These are phyloP conservation scores for Lycium barbarum DNA, from an alignment of 257 asterid genomes.

Conservation along the genomic window DNA sequence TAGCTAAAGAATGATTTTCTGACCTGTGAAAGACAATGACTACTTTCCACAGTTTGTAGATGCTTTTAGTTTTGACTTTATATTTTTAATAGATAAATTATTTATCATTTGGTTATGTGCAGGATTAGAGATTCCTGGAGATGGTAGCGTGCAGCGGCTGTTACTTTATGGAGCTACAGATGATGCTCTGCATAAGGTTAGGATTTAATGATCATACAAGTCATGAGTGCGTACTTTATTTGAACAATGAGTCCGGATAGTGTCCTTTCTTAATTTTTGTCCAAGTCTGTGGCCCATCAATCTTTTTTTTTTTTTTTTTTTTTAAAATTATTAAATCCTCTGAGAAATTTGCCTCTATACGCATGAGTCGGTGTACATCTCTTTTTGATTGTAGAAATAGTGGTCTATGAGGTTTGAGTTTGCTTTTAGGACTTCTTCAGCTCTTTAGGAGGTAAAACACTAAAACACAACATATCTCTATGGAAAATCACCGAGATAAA, in stretches of 20 bases:
- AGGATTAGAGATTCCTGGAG: slow-evolving; percentile 81
- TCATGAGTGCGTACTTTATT: neutral
- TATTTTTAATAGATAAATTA: neutral
- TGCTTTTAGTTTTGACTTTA: neutral
- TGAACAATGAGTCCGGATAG: neutral
- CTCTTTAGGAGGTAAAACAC: neutral
- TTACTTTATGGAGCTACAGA: slow-evolving; percentile 71
- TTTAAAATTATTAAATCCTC: neutral
- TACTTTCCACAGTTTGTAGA: neutral
- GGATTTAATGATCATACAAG: slow-evolving; percentile 25
- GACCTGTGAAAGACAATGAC: neutral
- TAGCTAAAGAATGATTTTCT: neutral
- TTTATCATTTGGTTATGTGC: slow-evolving; percentile 29
- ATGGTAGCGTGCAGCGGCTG: slow-evolving; percentile 50
- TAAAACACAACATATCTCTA: neutral
- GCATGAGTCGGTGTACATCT: neutral
- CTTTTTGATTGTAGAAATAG: slow-evolving; percentile 9
- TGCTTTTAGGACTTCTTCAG: neutral
- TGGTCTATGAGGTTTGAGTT: neutral
- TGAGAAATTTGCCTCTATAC: neutral
- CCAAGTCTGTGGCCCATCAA: neutral
- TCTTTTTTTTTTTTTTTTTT: neutral
- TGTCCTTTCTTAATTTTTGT: neutral
- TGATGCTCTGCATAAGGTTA: slow-evolving; percentile 78
- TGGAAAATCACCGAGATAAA: neutral